Conservation (phyloP, 257 asterid species). For the Rubia yunnanensis region DNA sequence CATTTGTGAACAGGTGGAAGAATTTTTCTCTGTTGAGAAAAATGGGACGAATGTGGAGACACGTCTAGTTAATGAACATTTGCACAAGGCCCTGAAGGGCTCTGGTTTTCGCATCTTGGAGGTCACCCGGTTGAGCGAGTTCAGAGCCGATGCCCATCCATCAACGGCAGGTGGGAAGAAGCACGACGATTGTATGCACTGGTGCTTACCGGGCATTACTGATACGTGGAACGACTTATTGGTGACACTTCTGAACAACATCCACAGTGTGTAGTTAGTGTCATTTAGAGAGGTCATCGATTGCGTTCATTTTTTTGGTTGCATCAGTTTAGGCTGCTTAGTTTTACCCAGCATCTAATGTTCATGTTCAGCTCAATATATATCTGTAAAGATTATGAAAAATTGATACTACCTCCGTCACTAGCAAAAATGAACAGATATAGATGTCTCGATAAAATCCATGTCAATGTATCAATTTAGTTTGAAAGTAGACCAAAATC, state of each 20-base stretch:
- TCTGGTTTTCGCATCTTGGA: slow-evolving; percentile 52
- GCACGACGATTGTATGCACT: slow-evolving; percentile 95
- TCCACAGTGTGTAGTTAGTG: slow-evolving; percentile 17
- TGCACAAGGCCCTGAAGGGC: slow-evolving; percentile 40
- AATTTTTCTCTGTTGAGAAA: slow-evolving; percentile 47
- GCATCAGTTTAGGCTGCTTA: neutral
- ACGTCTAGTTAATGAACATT: slow-evolving; percentile 48
- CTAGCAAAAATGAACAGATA: too few species aligned
- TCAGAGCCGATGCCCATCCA: slow-evolving; percentile 90
- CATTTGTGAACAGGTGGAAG: slow-evolving; percentile 48
- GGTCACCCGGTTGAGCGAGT: slow-evolving; percentile 66
- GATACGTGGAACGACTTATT: slow-evolving; percentile 91
- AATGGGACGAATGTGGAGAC: slow-evolving; percentile 87
- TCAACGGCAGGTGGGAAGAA: slow-evolving; percentile 71
- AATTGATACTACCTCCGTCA: too few species aligned
- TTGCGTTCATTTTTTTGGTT: neutral
- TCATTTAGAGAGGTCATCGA: neutral
- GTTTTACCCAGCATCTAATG: slow-evolving; percentile 2
- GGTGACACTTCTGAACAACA: slow-evolving; percentile 39
- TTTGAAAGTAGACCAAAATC: too few species aligned
- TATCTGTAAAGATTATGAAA: too few species aligned
- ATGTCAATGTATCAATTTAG: too few species aligned
- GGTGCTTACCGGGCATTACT: slow-evolving; percentile 94
- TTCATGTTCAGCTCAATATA: too few species aligned
- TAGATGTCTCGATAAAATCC: too few species aligned